phyloP scores from a whole-genome alignment of 176 grass and related monocot species.

The Calamus simplicifolius region DNA sequence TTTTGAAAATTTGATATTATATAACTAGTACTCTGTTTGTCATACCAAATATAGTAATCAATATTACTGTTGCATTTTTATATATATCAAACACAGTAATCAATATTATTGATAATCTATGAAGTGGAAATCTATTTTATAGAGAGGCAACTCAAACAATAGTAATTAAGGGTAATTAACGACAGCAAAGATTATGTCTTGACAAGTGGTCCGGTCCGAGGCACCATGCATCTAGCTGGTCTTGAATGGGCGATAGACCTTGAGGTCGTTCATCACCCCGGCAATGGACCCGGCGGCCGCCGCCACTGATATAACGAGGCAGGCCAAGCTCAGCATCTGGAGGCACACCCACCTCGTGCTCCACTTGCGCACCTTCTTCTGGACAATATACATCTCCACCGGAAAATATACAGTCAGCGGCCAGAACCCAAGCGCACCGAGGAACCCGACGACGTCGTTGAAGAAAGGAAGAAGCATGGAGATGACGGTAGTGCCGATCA shows the following conservation, averaged over 20 bases:
- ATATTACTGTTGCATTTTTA: too few relatives aligned
- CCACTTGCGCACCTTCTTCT: slow-evolving; percentile 65
- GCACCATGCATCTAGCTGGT: slow-evolving; percentile 15
- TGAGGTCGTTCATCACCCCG: slow-evolving; percentile 56
- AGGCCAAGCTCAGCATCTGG: slow-evolving; percentile 62
- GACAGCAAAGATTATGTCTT: background rate
- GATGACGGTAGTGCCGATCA: slow-evolving; percentile 63
- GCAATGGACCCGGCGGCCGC: slow-evolving; percentile 66
- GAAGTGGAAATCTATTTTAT: too few relatives aligned
- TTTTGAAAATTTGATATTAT: too few relatives aligned
- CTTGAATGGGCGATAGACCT: slow-evolving; percentile 78
- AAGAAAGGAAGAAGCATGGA: slow-evolving; percentile 96
- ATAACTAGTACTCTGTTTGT: too few relatives aligned
- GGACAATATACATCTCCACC: slow-evolving; percentile 87
- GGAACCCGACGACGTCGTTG: slow-evolving; percentile 85
- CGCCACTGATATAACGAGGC: slow-evolving; percentile 52
- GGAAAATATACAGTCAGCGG: slow-evolving; percentile 43
- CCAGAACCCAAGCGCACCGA: slow-evolving; percentile 63
- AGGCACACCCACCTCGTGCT: slow-evolving; percentile 65
- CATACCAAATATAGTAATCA: too few relatives aligned
- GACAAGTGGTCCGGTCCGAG: background rate
- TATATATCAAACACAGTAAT: too few relatives aligned
- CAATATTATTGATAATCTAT: too few relatives aligned
- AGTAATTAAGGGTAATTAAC: too few relatives aligned
- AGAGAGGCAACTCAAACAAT: too few relatives aligned